These are phyloP conservation scores for Juncus inflexus DNA, from an alignment of 176 grass and related monocot species.

Conservation along the genomic window DNA sequence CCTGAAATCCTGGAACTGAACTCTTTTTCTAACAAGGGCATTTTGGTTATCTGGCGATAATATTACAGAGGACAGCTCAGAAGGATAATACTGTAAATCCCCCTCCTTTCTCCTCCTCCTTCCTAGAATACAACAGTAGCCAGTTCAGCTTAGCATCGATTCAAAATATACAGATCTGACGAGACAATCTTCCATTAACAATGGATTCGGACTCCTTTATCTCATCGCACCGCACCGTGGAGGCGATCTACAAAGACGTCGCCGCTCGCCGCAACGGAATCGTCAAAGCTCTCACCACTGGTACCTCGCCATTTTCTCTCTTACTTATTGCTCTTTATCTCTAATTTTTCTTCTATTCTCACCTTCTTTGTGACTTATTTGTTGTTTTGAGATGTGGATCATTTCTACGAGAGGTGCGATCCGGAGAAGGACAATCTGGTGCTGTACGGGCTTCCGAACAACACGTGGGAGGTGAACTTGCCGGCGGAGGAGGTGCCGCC, in stretches of 20 bases:
- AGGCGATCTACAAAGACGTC: constrained; percentile 38
- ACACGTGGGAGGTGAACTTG: constrained; percentile 33
- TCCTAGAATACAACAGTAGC: not conserved
- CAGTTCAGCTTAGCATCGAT: not conserved
- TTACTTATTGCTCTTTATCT: not conserved
- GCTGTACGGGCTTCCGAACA: constrained; percentile 24
- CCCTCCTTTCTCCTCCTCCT: not conserved
- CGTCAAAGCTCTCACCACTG: constrained; percentile 30
- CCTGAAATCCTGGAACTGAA: too few species aligned
- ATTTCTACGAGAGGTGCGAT: constrained; percentile 35
- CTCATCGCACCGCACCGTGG: constrained; percentile 26
- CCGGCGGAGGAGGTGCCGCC: constrained; percentile 35
- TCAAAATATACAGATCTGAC: constrained; percentile 9
- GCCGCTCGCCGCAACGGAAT: constrained; percentile 30
- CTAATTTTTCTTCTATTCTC: not conserved
- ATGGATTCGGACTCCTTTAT: constrained; percentile 30
- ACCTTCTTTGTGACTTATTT: not conserved
- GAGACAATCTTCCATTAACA: not conserved
- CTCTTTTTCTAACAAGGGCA: too few species aligned
- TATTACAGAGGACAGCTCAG: too few species aligned
- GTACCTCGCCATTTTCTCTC: constrained; percentile 10
- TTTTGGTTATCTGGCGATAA: too few species aligned
- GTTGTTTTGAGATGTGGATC: constrained; percentile 28
- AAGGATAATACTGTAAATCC: not conserved
- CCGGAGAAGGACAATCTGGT: constrained; percentile 36